Evolutionary conservation across 2,329 filamentous ascomycete species (phyloP), one percentile per base, ranked within the genome.

Genomic region (Aspergillus pseudoterreus): DNA sequence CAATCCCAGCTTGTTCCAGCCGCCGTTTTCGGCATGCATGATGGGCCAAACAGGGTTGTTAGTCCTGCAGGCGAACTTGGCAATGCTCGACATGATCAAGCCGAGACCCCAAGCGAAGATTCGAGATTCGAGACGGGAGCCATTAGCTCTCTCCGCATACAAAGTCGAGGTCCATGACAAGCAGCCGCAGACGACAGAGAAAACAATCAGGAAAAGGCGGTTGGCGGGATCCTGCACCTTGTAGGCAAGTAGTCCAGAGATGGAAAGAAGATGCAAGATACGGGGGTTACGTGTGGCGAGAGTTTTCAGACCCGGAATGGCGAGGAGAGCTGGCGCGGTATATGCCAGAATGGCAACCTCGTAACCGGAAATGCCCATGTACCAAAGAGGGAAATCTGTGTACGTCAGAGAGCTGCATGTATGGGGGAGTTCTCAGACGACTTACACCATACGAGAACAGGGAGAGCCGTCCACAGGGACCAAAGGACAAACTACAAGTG

Each of bases 351-450:
- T 86, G 59, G 95, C 79, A 41, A 85, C 87, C 73, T 99, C 94
- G 67, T 94, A 99, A 56, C 94, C 94, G 4, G 92, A 97, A 54
- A 99, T 95, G 24, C 94, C 94, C 94, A 99, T 99, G 70, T 96
- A 85, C 94, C 94, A 99, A 10, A 99, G 82, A 12, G 94, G 94
- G 69, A 99, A 99, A 72, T 95, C 87, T 90, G 56, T 27, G 24
- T 42, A 12, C 6, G 48, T 68, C 48, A 69, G 65, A 47, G 24
- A 12, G 19, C 17, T 47, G 17, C 14, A 19, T 9, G 15, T 12
- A 30, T 11, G 24, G 19, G 14, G 22, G 12, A 14, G 21, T 8
- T 2, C 17, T 6, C 5, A n/a, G 6, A 15, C 5, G 27, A 82
- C 87, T 81, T 83, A 90, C 87, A 99, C 94, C 94, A 99, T 42